Evolutionary conservation across 345 rosid species (phyloP).

Genomic region (Salix exigua): DNA sequence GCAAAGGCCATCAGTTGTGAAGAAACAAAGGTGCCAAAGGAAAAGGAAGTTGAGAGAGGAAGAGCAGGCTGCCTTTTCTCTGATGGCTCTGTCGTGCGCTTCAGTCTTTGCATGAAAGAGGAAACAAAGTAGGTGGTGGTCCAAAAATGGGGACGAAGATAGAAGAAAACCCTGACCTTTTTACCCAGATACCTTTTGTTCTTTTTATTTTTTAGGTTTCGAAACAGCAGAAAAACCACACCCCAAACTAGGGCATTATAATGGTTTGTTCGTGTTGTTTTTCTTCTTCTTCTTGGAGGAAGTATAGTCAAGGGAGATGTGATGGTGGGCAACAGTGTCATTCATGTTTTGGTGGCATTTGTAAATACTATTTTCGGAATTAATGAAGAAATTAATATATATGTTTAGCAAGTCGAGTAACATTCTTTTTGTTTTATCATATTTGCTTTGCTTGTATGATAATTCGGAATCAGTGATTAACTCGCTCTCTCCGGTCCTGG

Average conservation of each 20-base stretch:
- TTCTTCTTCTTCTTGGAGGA: background rate
- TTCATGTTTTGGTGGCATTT: background rate
- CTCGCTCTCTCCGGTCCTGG: no score
- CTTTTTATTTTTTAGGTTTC: background rate
- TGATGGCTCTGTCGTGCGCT: constrained; percentile 71
- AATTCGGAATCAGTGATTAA: no score
- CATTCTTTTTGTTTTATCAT: no score
- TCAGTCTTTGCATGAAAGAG: constrained; percentile 44
- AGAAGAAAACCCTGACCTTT: background rate
- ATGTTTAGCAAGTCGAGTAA: no score
- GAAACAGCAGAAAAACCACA: background rate
- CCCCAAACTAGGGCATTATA: background rate
- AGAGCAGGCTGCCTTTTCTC: constrained; percentile 77
- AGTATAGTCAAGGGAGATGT: background rate
- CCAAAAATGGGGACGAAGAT: background rate
- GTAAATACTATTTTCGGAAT: background rate
- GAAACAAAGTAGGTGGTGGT: background rate
- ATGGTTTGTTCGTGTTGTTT: background rate
- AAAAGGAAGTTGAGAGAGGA: constrained; percentile 59
- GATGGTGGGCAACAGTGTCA: background rate
- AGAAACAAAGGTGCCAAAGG: constrained; percentile 64
- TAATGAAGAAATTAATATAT: background rate
- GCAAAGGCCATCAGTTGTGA: constrained; percentile 38
- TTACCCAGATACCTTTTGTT: background rate
- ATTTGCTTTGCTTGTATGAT: no score